phyloP scores from a whole-genome alignment of 768 basidiomycete genomes.

The Porpolomopsis calyptriformis region DNA sequence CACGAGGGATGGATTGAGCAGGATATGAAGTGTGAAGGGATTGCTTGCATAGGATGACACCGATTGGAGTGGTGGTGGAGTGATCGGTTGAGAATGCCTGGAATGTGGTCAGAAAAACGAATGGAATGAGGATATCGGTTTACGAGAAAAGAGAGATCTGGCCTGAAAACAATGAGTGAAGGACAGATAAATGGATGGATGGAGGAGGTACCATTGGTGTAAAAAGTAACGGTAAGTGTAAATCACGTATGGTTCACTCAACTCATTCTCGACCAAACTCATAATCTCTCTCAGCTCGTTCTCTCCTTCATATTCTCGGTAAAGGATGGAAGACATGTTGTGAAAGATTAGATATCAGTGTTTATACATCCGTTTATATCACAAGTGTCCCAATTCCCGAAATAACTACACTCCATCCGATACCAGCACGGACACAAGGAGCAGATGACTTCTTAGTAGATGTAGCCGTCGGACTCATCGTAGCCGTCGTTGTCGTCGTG shows the following conservation, averaged over 20 bases:
- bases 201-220: slow-evolving; percentile 73
- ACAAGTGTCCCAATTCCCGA: no score
- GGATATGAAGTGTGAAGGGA: slow-evolving; percentile 70
- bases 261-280: slow-evolving; percentile 79
- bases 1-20: slow-evolving; percentile 73
- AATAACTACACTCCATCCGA: no score
- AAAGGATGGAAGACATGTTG: slow-evolving; percentile 40
- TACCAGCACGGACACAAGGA: no score
- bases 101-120: slow-evolving; percentile 3
- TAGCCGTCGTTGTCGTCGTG: no score
- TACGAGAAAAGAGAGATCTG: slow-evolving; percentile 78
- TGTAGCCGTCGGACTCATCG: no score
- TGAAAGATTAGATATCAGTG: no score
- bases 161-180: slow-evolving; percentile 41
- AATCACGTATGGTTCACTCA: slow-evolving; percentile 92
- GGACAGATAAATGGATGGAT: slow-evolving; percentile 10
- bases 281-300: slow-evolving; percentile 75
- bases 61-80: slow-evolving; percentile 49
- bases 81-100: slow-evolving; percentile 53
- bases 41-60: slow-evolving; percentile 96
- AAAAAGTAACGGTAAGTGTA: slow-evolving; percentile 98
- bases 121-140: slow-evolving; percentile 11
- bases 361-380: no score
- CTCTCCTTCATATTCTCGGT: slow-evolving; percentile 69
- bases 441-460: no score